Evolutionary conservation across 2,329 filamentous ascomycete genomes (phyloP).

Genomic region (Rutstroemia sp.): DNA sequence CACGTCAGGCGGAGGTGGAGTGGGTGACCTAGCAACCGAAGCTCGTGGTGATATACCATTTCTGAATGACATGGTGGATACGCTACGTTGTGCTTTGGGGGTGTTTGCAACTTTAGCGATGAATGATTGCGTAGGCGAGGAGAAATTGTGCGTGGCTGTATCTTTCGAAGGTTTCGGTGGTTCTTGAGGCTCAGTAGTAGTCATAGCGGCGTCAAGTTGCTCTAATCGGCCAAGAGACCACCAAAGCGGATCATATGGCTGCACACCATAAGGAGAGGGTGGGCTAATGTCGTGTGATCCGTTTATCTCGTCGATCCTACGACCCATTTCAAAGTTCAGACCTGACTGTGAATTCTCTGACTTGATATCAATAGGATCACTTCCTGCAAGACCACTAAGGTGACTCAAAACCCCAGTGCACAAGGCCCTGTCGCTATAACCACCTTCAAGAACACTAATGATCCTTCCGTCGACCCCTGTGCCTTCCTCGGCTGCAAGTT

Average conservation of each 20-base stretch:
- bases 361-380: slow-evolving; percentile 35
- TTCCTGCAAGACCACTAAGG: slow-evolving; percentile 69
- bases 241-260: slow-evolving; percentile 61
- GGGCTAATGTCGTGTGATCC: slow-evolving; percentile 11
- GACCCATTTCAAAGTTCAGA: slow-evolving; percentile 51
- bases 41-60: slow-evolving; percentile 31
- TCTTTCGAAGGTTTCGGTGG: slow-evolving; percentile 45
- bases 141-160: slow-evolving; percentile 63
- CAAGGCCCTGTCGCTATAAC: slow-evolving; percentile 88
- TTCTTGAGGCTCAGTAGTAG: slow-evolving; percentile 41
- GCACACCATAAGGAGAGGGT: slow-evolving; percentile 15
- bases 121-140: slow-evolving; percentile 81
- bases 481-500: slow-evolving; percentile 71
- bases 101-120: slow-evolving; percentile 65
- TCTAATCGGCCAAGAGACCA: slow-evolving; percentile 62
- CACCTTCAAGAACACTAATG: slow-evolving; percentile 90
- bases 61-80: slow-evolving; percentile 44
- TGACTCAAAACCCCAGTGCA: slow-evolving; percentile 87
- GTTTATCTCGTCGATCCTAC: slow-evolving; percentile 39
- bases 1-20: slow-evolving; percentile 72
- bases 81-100: slow-evolving; percentile 55
- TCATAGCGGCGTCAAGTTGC: slow-evolving; percentile 56
- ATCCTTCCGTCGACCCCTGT: slow-evolving; percentile 74
- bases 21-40: slow-evolving; percentile 39
- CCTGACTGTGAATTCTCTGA: slow-evolving; percentile 36